Evolutionary conservation across 768 basidiomycete genomes (phyloP).

Genomic region (Hygrocybe punicea): DNA sequence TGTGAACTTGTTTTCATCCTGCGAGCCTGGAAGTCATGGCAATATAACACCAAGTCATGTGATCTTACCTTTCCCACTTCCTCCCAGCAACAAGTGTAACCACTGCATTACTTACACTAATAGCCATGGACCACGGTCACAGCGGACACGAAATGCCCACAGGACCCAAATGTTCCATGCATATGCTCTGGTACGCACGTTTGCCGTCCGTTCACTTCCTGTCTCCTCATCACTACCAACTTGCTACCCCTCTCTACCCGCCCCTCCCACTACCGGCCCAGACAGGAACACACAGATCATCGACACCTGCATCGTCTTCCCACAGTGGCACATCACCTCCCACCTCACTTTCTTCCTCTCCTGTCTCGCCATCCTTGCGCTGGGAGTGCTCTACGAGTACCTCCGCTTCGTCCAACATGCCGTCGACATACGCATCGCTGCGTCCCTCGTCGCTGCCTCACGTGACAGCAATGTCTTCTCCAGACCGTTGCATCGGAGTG

Average conservation of each 20-base stretch:
- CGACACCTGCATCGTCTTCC: constrained; percentile 80
- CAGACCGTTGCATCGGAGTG: constrained; percentile 37
- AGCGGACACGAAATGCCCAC: constrained; percentile 49
- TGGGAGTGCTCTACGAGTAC: constrained; percentile 80
- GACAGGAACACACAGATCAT: constrained; percentile 71
- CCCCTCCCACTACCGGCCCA: neutral
- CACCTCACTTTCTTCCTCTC: constrained; percentile 58
- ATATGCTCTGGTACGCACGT: constrained; percentile 71
- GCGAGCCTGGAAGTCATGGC: no score
- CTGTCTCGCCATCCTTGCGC: constrained; percentile 56
- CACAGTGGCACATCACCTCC: constrained; percentile 69
- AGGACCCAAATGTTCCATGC: constrained; percentile 58
- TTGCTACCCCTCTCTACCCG: neutral
- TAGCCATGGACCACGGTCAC: constrained; percentile 43
- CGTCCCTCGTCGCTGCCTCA: constrained; percentile 47
- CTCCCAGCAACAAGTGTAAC: neutral
- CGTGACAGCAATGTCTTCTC: constrained; percentile 32
- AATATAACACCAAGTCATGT: no score
- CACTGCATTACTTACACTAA: no score
- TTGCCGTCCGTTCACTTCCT: neutral
- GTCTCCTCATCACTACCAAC: neutral
- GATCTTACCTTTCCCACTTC: neutral
- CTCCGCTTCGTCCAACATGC: constrained; percentile 59
- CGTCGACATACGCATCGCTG: constrained; percentile 59
- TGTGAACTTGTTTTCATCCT: no score